These are phyloP conservation scores for Apiotrichum siamense DNA, from an alignment of 1,284 basidiomycete species.

Conservation along the genomic window DNA sequence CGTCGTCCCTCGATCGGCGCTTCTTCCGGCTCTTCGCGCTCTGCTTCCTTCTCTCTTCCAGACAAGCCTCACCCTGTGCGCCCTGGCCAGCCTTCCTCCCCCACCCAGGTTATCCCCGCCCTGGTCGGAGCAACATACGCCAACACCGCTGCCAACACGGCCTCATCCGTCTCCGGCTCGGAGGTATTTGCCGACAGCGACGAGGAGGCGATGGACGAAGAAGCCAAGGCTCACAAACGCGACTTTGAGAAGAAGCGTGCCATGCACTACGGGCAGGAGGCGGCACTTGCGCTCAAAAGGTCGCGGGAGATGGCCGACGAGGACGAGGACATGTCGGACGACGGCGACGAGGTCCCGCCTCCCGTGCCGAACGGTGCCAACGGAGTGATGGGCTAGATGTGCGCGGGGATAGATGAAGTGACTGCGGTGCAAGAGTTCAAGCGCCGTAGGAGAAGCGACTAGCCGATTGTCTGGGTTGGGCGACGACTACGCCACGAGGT, in stretches of 20 bases:
- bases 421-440: no score
- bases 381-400: neutral
- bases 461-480: neutral
- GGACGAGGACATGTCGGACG: slow-evolving; percentile 28
- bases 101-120: slow-evolving; percentile 50
- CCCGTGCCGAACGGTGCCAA: neutral
- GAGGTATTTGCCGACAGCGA: slow-evolving; percentile 56
- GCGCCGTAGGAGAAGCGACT: no score
- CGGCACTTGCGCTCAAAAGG: slow-evolving; percentile 73
- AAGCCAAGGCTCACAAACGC: slow-evolving; percentile 76
- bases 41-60: slow-evolving; percentile 63
- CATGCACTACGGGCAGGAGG: slow-evolving; percentile 83
- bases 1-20: slow-evolving; percentile 55
- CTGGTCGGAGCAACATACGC: slow-evolving; percentile 45
- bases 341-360: neutral
- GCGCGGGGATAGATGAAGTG: no score
- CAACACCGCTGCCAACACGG: slow-evolving; percentile 40
- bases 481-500: no score
- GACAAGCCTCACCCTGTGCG: slow-evolving; percentile 32
- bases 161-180: slow-evolving; percentile 14
- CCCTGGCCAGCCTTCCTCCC: slow-evolving; percentile 30
- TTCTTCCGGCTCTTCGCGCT: slow-evolving; percentile 66
- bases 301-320: slow-evolving; percentile 37
- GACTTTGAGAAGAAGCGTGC: slow-evolving; percentile 75
- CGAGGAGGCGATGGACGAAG: slow-evolving; percentile 77